These are phyloP conservation scores for Salix purpurea DNA, from an alignment of 345 rosid species.

Conservation along the genomic window DNA sequence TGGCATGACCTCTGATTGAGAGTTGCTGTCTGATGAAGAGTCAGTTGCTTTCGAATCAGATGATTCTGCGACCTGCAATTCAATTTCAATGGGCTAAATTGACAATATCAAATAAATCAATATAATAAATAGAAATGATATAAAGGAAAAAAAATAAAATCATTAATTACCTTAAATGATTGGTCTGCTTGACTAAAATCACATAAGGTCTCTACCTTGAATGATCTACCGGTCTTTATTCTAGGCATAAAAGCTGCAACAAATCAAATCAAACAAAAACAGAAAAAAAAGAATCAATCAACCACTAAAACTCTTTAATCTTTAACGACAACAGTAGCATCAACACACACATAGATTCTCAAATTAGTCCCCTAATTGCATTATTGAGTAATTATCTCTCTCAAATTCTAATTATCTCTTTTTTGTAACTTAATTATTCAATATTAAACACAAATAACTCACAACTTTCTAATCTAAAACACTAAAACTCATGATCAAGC, in stretches of 20 bases:
- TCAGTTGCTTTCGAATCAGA: slow-evolving; percentile 23
- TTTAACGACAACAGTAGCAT: neutral
- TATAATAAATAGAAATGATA: neutral
- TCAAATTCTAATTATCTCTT: neutral
- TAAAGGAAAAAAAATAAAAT: neutral
- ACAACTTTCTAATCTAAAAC: neutral
- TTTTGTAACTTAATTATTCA: neutral
- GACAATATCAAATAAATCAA: neutral
- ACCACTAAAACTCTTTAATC: neutral
- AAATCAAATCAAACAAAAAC: neutral
- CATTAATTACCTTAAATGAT: slow-evolving; percentile 44
- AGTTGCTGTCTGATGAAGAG: slow-evolving; percentile 18
- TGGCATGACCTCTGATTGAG: slow-evolving; percentile 13
- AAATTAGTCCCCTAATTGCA: neutral
- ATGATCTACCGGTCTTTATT: slow-evolving; percentile 70
- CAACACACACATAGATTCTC: neutral
- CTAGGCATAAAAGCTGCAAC: slow-evolving; percentile 81
- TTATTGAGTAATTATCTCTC: neutral
- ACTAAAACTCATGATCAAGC: neutral
- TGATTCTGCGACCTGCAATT: slow-evolving; percentile 39
- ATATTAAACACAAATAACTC: neutral
- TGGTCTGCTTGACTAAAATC: slow-evolving; percentile 71
- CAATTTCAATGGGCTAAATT: slow-evolving; percentile 1
- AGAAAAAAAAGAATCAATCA: neutral
- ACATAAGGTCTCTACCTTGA: slow-evolving; percentile 63